Percentiles rank a stretch among this genome's conserved stretches.
Conservation (phyloP, 805 yeast genomes). For the Candida andamanensis region DNA sequence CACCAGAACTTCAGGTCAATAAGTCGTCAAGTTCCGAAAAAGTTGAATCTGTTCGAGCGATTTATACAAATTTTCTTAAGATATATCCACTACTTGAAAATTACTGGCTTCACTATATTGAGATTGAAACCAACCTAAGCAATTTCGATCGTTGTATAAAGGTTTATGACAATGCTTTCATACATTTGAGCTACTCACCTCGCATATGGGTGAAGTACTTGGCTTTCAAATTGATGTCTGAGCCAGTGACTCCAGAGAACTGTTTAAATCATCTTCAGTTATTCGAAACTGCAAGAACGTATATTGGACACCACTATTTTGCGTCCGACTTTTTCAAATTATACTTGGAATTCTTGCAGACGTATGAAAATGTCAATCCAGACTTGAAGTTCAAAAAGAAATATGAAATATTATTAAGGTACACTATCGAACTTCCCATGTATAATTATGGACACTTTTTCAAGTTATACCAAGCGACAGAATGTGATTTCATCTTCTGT, state of each 20-base stretch:
- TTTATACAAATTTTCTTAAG: constrained; percentile 7
- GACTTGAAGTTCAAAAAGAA: constrained; percentile 19
- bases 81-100: constrained; percentile 48
- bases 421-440: constrained; percentile 50
- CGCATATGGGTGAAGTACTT: constrained; percentile 50
- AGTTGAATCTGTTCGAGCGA: constrained; percentile 5
- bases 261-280: constrained; percentile 13
- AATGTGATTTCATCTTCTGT: no score
- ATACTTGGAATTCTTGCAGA: constrained; percentile 40
- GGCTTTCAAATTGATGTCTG: constrained; percentile 32
- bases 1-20: constrained; percentile 1
- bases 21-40: constrained; percentile 1
- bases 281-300: constrained; percentile 44
- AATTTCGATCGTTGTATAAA: constrained; percentile 29
- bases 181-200: constrained; percentile 38
- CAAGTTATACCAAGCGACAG: constrained; percentile 19
- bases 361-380: constrained; percentile 23
- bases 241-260: constrained; percentile 20
- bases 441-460: constrained; percentile 49
- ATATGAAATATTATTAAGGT: constrained; percentile 41
- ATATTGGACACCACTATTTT: constrained; percentile 50
- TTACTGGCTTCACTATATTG: constrained; percentile 56
- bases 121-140: constrained; percentile 42
- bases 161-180: constrained; percentile 37
- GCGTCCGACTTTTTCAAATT: constrained; percentile 46